Base-by-base conservation (phyloP, 148 eudicot genomes). In the Chenopodium formosanum region DNA sequence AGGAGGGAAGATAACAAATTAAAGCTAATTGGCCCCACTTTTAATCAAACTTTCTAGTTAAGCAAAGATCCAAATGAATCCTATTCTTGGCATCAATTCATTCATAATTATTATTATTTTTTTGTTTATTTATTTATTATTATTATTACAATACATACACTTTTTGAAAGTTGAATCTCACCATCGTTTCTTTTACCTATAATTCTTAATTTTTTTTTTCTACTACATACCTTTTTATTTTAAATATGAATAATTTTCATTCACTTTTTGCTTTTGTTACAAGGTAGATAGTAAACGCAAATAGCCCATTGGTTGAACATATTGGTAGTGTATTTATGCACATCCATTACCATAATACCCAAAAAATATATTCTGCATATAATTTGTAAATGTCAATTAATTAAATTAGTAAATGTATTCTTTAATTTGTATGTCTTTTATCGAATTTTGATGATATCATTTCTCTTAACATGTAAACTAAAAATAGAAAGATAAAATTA, bases 21-120 rank as follows among this genome's bases (percentile, higher is more conserved):
- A 64, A 23, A 17, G n/a, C 83, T 47, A 3, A 64, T 34, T 13
- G 67, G 22, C 78, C 77, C 78, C 34, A 34, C 48, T 46, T 9
- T 69, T 22, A 31, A 73, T 83, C 69, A 83, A 64, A 74, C 85
- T 83, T 83, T 83, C 78, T 83, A 78, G 67, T 78, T 83, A 83
- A 83, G 85, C 82, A 82, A 82, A 77, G 32, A 82, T 70, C 68
- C 31, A 7, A 4, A 52, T 75, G 73, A 74, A 81, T 74, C 76
- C 37, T 27, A 68, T 75, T 14, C 29, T 67, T 22, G 66, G 50
- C 74, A 62, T 76, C 47, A 62, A 27, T 65, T 4, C 48, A 66
- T 60, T 4, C 65, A 62, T 60, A n/a, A 34, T 20, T 6, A 56
- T 31, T 46, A 78, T 67, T 67, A 0, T 40, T 47, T 47, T 11